Percentiles rank a stretch among this genome's conserved stretches.
phyloP scores from a whole-genome alignment of 441 rosid species.

The Sinapis alba region DNA sequence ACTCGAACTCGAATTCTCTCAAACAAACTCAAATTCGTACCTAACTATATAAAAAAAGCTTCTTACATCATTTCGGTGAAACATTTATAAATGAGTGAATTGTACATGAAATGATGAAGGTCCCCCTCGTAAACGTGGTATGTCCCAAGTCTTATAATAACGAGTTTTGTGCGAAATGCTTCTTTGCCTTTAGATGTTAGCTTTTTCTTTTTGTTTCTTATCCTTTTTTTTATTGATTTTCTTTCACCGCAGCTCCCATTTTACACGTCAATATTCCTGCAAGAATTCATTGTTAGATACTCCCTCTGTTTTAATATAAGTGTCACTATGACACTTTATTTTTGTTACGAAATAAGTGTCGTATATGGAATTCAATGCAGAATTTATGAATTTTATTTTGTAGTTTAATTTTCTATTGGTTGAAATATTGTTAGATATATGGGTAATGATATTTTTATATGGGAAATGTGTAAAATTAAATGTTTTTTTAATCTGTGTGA shows the following conservation, averaged over 20 bases:
- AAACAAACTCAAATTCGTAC: neutral
- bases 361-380: too few species aligned
- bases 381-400: too few species aligned
- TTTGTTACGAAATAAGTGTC: too few species aligned
- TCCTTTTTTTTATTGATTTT: neutral
- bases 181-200: neutral
- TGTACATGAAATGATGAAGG: constrained; percentile 34
- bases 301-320: too few species aligned
- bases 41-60: neutral
- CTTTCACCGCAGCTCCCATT: neutral
- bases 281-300: neutral
- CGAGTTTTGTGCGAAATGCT: neutral
- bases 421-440: too few species aligned
- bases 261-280: neutral
- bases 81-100: constrained; percentile 2
- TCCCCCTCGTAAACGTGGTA: constrained; percentile 28
- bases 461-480: too few species aligned
- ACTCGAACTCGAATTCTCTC: neutral
- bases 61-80: neutral
- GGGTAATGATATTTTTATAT: too few species aligned
- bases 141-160: constrained; percentile 28
- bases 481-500: too few species aligned
- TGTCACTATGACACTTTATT: too few species aligned
- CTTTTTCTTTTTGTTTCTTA: neutral
- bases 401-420: too few species aligned